Evolutionary conservation across 2,329 filamentous ascomycete genomes (phyloP).

Genomic region (Apiospora phragmitis): DNA sequence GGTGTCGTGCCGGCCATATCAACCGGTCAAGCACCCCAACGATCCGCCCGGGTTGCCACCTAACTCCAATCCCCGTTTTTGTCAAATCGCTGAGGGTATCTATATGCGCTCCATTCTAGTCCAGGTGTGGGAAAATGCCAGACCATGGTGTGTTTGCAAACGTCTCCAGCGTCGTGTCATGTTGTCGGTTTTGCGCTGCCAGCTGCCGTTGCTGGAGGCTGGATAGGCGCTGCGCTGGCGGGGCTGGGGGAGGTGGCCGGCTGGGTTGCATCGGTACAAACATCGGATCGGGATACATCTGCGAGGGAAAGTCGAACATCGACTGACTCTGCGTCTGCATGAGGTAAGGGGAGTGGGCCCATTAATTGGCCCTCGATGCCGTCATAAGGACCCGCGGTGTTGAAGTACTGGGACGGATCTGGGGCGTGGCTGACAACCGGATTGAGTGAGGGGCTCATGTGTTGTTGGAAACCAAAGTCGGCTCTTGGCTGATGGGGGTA

Average conservation of each 20-base stretch:
- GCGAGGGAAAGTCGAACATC: slow-evolving; percentile 42
- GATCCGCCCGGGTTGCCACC: neutral
- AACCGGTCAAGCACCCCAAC: neutral
- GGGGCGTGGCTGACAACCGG: neutral
- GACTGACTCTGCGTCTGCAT: slow-evolving; percentile 53
- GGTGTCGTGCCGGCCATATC: neutral
- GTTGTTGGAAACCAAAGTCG: slow-evolving; percentile 46
- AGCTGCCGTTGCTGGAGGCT: slow-evolving; percentile 23
- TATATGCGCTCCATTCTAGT: slow-evolving; percentile 11
- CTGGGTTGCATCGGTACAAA: slow-evolving; percentile 39
- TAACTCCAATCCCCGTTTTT: neutral
- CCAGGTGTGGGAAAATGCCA: slow-evolving; percentile 30
- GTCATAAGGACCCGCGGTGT: slow-evolving; percentile 47
- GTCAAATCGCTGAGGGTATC: slow-evolving; percentile 6
- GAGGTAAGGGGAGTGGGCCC: slow-evolving; percentile 70
- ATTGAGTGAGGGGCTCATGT: slow-evolving; percentile 3
- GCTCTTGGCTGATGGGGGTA: slow-evolving; percentile 78
- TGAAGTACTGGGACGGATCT: slow-evolving; percentile 24
- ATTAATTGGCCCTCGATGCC: slow-evolving; percentile 75
- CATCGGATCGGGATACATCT: slow-evolving; percentile 48
- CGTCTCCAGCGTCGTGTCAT: slow-evolving; percentile 30
- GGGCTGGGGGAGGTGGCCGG: slow-evolving; percentile 31
- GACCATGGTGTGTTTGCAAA: slow-evolving; percentile 40
- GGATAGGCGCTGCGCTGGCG: slow-evolving; percentile 17
- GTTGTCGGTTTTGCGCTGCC: slow-evolving; percentile 22